Conservation (phyloP, 2,329 filamentous ascomycete species). For the Xylariaceae sp. region DNA sequence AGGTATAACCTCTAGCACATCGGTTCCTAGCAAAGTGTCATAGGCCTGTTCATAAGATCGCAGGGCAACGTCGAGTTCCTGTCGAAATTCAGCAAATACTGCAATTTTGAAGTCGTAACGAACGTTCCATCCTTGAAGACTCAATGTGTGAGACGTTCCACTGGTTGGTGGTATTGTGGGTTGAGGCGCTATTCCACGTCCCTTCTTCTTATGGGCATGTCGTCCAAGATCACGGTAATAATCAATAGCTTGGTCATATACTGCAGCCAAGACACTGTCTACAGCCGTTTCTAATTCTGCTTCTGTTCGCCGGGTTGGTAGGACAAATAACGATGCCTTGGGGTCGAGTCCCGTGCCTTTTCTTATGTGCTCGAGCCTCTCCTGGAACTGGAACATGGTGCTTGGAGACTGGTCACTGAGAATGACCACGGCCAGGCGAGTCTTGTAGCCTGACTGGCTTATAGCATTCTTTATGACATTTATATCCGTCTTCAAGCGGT, state of each 20-base stretch:
- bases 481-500: slow-evolving; percentile 83
- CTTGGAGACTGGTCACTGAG: slow-evolving; percentile 60
- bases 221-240: slow-evolving; percentile 95
- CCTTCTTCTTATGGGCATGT: slow-evolving; percentile 82
- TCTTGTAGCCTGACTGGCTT: slow-evolving; percentile 68
- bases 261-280: slow-evolving; percentile 64
- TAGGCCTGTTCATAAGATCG: slow-evolving; percentile 86
- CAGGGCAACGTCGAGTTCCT: slow-evolving; percentile 84
- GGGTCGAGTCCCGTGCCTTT: slow-evolving; percentile 74
- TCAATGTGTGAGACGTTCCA: slow-evolving; percentile 81
- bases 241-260: slow-evolving; percentile 74
- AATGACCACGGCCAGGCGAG: slow-evolving; percentile 71
- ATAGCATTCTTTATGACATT: slow-evolving; percentile 69
- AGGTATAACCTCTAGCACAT: slow-evolving; percentile 82
- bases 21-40: slow-evolving; percentile 73
- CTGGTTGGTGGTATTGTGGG: slow-evolving; percentile 78
- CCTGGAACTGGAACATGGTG: slow-evolving; percentile 56
- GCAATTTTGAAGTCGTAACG: slow-evolving; percentile 93
- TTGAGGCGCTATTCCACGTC: slow-evolving; percentile 70
- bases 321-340: slow-evolving; percentile 75
- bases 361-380: slow-evolving; percentile 75
- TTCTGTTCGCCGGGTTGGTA: slow-evolving; percentile 68
- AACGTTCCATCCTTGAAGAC: slow-evolving; percentile 83
- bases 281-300: slow-evolving; percentile 71
- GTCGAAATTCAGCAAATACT: slow-evolving; percentile 85